These are phyloP conservation scores for Didymella segeticola DNA, from an alignment of 2,329 filamentous ascomycete species.

Conservation along the genomic window DNA sequence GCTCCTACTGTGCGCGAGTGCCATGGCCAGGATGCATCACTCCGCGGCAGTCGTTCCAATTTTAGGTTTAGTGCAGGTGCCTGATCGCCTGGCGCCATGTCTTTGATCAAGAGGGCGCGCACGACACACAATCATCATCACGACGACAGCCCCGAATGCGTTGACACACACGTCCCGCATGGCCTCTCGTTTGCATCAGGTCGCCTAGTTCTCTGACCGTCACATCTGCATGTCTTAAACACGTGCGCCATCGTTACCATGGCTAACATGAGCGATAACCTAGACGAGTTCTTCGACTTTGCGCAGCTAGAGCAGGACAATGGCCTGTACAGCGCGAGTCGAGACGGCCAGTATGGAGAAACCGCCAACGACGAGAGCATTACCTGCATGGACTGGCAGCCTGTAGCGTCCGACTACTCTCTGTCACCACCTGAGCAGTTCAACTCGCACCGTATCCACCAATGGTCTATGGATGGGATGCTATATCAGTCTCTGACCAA, in stretches of 20 bases:
- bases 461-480: constrained; percentile 1
- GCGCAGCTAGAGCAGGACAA: constrained; percentile 34
- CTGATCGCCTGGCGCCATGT: constrained; percentile 11
- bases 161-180: background rate
- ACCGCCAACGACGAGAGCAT: constrained; percentile 8
- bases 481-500: background rate
- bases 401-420: background rate
- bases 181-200: background rate
- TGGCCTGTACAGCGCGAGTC: constrained; percentile 5
- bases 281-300: constrained; percentile 49
- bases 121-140: constrained; percentile 5
- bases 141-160: constrained; percentile 1
- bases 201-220: background rate
- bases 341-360: background rate
- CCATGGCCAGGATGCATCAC: background rate
- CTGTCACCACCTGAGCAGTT: background rate
- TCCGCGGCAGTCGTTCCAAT: background rate
- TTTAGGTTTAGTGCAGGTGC: constrained; percentile 8
- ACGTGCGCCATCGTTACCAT: background rate
- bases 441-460: background rate
- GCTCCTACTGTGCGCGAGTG: background rate
- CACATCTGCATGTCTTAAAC: background rate
- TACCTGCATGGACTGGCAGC: constrained; percentile 38
- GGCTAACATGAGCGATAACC: constrained; percentile 22
- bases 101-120: constrained; percentile 12